phyloP scores from a whole-genome alignment of 805 yeast genomes.

The Zygosaccharomyces kombuchaensis region DNA sequence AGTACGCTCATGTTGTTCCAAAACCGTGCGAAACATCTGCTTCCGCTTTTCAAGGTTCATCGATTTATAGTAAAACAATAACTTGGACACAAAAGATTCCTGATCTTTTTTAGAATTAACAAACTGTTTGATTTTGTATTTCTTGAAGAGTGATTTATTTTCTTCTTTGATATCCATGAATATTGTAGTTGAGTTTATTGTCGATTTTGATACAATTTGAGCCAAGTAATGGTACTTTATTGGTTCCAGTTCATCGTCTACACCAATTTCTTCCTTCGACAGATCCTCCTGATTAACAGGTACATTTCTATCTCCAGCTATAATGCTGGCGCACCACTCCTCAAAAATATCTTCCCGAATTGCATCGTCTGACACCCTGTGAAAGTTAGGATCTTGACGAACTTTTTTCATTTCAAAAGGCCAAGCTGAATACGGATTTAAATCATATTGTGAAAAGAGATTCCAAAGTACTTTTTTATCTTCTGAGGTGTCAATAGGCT shows the following conservation, averaged over 20 bases:
- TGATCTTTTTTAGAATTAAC: conserved; percentile 23
- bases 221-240: conserved; percentile 32
- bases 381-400: conserved; percentile 41
- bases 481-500: conserved; percentile 4
- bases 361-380: conserved; percentile 33
- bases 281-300: conserved; percentile 11
- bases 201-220: conserved; percentile 29
- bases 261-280: conserved; percentile 6
- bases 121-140: conserved; percentile 21
- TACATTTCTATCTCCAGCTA: conserved; percentile 16
- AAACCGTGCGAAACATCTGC: conserved; percentile 13
- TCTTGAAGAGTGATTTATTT: conserved; percentile 24
- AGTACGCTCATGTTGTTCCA: conserved; percentile 9
- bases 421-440: conserved; percentile 49
- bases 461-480: conserved; percentile 26
- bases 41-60: conserved; percentile 18
- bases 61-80: conserved; percentile 29
- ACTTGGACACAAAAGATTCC: conserved; percentile 22
- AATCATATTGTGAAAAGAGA: conserved; percentile 33
- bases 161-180: conserved; percentile 25
- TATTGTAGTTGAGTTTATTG: conserved; percentile 21
- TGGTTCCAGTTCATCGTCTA: conserved; percentile 23
- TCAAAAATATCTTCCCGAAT: conserved; percentile 41
- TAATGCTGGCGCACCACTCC: conserved; percentile 38
- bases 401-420: conserved; percentile 41